phyloP scores from a whole-genome alignment of 108 stramenopile species.

The Skeletonema menzelii region DNA sequence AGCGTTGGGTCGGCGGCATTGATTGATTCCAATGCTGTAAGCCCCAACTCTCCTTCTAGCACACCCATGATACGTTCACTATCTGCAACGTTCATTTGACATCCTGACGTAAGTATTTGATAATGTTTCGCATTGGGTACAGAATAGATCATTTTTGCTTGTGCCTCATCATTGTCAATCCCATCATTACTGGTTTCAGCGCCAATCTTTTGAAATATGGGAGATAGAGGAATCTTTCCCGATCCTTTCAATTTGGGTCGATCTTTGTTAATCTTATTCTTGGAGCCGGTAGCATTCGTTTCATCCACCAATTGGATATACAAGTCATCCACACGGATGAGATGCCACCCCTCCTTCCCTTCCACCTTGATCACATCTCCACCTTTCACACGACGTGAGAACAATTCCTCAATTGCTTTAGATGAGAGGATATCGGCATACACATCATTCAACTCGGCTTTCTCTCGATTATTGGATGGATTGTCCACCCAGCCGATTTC shows the following conservation, averaged over 20 bases:
- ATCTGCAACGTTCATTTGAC: slow-evolving; percentile 97
- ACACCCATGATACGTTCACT: slow-evolving; percentile 90
- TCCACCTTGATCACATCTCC: slow-evolving; percentile 74
- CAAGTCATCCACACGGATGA: slow-evolving; percentile 76
- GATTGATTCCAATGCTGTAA: slow-evolving; percentile 13
- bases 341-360: slow-evolving; percentile 46
- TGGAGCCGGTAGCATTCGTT: slow-evolving; percentile 8
- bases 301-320: slow-evolving; percentile 24
- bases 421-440: slow-evolving; percentile 53
- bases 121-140: slow-evolving; percentile 53
- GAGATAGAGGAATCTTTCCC: slow-evolving; percentile 26
- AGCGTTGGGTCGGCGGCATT: slow-evolving; percentile 20
- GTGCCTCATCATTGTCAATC: slow-evolving; percentile 24
- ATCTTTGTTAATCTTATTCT: slow-evolving; percentile 28
- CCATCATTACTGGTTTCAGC: not conserved
- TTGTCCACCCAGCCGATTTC: slow-evolving; percentile 79
- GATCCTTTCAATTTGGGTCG: slow-evolving; percentile 40
- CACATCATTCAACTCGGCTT: slow-evolving; percentile 27
- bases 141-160: slow-evolving; percentile 32
- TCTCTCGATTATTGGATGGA: slow-evolving; percentile 4
- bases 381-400: slow-evolving; percentile 70
- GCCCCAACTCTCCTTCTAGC: slow-evolving; percentile 60
- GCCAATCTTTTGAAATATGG: slow-evolving; percentile 25
- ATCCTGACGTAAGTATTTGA: slow-evolving; percentile 79
- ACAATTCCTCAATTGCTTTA: slow-evolving; percentile 56